Percentiles rank a stretch among this genome's conserved stretches.
phyloP scores from a whole-genome alignment of 257 asterid genomes.

The Lithospermum erythrorhizon region DNA sequence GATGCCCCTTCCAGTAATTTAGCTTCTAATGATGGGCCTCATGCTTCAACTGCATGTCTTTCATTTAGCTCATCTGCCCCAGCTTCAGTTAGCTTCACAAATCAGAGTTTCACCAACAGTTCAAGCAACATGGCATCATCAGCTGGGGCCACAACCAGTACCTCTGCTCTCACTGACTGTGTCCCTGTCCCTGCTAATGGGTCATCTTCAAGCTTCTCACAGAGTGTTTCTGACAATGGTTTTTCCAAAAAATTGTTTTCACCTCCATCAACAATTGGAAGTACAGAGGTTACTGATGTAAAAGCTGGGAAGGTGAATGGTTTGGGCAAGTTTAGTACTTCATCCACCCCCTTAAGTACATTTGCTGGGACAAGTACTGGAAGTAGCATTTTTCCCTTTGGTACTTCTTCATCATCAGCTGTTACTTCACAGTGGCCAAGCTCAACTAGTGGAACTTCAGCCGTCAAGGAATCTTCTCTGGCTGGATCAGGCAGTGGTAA shows the following conservation, averaged over 20 bases:
- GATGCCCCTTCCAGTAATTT: slow-evolving; percentile 8
- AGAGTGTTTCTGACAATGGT: slow-evolving; percentile 26
- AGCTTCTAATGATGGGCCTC: slow-evolving; percentile 22
- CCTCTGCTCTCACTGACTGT: slow-evolving; percentile 19
- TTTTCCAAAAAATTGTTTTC: slow-evolving; percentile 21
- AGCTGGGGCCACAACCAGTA: slow-evolving; percentile 18
- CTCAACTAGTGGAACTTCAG: slow-evolving; percentile 2
- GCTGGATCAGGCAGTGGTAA: slow-evolving; percentile 13
- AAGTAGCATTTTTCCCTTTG: slow-evolving; percentile 11
- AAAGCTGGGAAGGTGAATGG: slow-evolving; percentile 18
- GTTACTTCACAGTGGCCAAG: slow-evolving; percentile 7
- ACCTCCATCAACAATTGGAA: slow-evolving; percentile 15
- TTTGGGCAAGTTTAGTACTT: slow-evolving; percentile 16
- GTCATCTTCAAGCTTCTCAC: slow-evolving; percentile 18
- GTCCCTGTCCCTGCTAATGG: slow-evolving; percentile 27
- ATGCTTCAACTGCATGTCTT: slow-evolving; percentile 16
- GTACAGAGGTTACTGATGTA: slow-evolving; percentile 22
- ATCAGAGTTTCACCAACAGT: slow-evolving; percentile 17
- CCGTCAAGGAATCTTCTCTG: slow-evolving; percentile 5
- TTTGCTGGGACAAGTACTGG: slow-evolving; percentile 3
- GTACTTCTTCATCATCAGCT: slow-evolving; percentile 7
- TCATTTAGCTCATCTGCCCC: slow-evolving; percentile 18
- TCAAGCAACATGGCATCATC: slow-evolving; percentile 24
- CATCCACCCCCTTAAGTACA: slow-evolving; percentile 4
- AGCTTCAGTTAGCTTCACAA: slow-evolving; percentile 17